Evolutionary conservation across 495 filamentous ascomycete genomes (phyloP), one percentile per base, ranked within the genome.

Genomic region (Parathielavia appendiculata): DNA sequence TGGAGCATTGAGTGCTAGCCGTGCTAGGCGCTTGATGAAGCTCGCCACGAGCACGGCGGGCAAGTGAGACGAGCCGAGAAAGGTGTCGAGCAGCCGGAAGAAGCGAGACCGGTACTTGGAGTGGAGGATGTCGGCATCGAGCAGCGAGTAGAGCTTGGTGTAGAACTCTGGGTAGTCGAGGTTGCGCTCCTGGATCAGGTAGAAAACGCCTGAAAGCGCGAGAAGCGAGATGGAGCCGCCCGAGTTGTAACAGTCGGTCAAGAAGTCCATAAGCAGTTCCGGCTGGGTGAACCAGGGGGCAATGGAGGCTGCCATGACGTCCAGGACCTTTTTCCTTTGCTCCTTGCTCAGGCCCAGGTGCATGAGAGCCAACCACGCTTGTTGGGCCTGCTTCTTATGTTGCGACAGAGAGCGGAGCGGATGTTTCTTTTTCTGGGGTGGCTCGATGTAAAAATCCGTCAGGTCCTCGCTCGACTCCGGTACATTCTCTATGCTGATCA

Each of bases 81-180:
- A 97, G 39, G 86, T 92, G 65, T 97, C 89, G 45, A 99, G 79
- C 17, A 97, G 78, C 9, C 95, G 88, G 75, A 99, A 92, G 74
- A 97, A 96, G 43, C 84, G 86, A 13, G 90, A 93, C 43, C 95
- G 86, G 74, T 99, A 87, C 71, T 91, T 92, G 38, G 91, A 93
- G 71, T 99, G 92, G 20, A 99, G 77, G 6, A 97, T 80, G 38
- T 89, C 83, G 17, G 83, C 80, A 69, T 96, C 88, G 8, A 97
- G 79, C 14, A 97, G 78, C 0, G 90, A 92, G 73, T 99, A 99
- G 7, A 99, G 81, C 68, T 96, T 97, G 34, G 78, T 72, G 76
- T 92, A 99, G 79, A 99, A 99, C 30, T 85, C 81, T 0, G 93
- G 95, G 73, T 97, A 97, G 73, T 97, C 95, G 38, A 99, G 80